Percentiles rank a stretch among this genome's conserved stretches.
Evolutionary conservation across 2,329 filamentous ascomycete species (phyloP).

Genomic region (Arthrobotrys conoides): DNA sequence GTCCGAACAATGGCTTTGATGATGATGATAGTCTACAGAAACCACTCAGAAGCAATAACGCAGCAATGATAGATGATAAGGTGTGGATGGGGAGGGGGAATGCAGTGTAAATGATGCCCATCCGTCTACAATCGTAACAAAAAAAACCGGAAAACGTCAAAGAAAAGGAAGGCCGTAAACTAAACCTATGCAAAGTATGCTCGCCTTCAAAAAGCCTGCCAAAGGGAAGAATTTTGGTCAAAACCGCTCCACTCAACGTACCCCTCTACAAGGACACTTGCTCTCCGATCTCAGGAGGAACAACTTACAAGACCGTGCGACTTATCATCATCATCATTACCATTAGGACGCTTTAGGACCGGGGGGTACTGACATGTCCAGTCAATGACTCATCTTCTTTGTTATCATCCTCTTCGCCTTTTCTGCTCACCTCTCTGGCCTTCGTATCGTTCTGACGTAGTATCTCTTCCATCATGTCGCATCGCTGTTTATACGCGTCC

Average conservation of each 20-base stretch:
- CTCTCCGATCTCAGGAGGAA: constrained; percentile 34
- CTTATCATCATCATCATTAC: constrained; percentile 56
- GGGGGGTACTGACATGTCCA: constrained; percentile 61
- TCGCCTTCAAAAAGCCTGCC: constrained; percentile 46
- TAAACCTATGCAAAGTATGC: constrained; percentile 9
- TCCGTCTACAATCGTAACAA: constrained; percentile 37
- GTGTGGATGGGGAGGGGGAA: background rate
- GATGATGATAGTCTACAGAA: constrained; percentile 60
- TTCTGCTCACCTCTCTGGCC: constrained; percentile 59
- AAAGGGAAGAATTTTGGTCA: constrained; percentile 29
- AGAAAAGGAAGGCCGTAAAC: background rate
- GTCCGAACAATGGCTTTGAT: constrained; percentile 47
- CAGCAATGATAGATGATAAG: constrained; percentile 11
- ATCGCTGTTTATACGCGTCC: constrained; percentile 40
- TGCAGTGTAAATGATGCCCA: constrained; percentile 12
- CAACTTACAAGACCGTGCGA: constrained; percentile 58
- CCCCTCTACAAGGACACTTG: background rate
- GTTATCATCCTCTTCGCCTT: constrained; percentile 59
- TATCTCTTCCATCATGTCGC: constrained; percentile 58
- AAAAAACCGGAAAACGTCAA: background rate
- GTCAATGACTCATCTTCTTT: constrained; percentile 61
- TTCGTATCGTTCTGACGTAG: constrained; percentile 49
- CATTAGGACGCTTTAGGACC: constrained; percentile 52
- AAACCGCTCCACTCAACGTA: constrained; percentile 28
- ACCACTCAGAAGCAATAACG: constrained; percentile 25